Percentiles rank a stretch among this genome's conserved stretches.
Evolutionary conservation across 1,284 basidiomycete species (phyloP).

Genomic region (Neolentinus lepideus): DNA sequence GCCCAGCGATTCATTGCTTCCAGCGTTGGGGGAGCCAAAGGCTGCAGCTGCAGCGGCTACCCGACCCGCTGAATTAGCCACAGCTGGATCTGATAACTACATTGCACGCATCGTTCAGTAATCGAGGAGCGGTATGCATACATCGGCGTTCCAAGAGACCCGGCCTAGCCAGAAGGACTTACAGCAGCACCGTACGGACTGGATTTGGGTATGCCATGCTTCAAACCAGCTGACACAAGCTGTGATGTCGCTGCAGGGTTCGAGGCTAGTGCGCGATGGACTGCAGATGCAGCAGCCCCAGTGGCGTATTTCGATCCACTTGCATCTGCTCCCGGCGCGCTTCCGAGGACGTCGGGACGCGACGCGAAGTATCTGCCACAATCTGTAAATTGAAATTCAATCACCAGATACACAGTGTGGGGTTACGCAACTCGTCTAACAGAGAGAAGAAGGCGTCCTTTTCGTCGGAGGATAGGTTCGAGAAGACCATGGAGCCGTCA

Average conservation of each 20-base stretch:
- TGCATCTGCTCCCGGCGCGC: constrained; percentile 9
- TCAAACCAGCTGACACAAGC: constrained; percentile 35
- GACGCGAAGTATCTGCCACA: constrained; percentile 62
- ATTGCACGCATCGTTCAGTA: neutral
- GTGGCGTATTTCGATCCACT: constrained; percentile 5
- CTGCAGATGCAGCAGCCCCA: constrained; percentile 28
- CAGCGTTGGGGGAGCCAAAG: constrained; percentile 19
- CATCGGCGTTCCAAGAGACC: constrained; percentile 1
- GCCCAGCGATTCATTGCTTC: neutral
- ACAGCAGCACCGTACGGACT: constrained; percentile 25
- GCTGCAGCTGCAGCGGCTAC: constrained; percentile 45
- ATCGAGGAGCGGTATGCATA: no score
- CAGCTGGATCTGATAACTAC: constrained; percentile 29
- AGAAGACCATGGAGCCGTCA: constrained; percentile 50
- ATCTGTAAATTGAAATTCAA: neutral
- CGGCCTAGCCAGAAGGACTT: no score
- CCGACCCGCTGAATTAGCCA: constrained; percentile 32
- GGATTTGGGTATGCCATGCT: constrained; percentile 18
- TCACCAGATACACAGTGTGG: neutral
- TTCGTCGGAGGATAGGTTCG: constrained; percentile 54
- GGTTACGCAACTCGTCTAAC: constrained; percentile 57
- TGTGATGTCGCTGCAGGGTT: constrained; percentile 35
- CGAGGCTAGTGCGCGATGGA: constrained; percentile 38
- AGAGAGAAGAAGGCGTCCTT: constrained; percentile 76
- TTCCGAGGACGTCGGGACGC: constrained; percentile 54